A percentile compares a stretch with the other conserved stretches of the same genome.
These are phyloP conservation scores for Zymoseptoria crescenta DNA, from an alignment of 2,329 filamentous ascomycete genomes.

Conservation along the genomic window DNA sequence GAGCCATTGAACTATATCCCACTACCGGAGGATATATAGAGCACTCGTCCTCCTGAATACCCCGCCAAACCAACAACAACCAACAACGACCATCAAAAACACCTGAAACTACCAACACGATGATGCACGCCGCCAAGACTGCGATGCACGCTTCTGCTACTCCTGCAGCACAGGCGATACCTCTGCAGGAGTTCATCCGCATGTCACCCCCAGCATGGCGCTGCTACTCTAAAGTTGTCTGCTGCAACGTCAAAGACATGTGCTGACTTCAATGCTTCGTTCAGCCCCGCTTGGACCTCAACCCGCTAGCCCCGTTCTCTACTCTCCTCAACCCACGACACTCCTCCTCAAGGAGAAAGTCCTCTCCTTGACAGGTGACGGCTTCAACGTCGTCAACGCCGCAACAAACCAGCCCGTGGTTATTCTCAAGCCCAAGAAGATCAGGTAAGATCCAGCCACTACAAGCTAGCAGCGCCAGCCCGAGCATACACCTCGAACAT, in stretches of 20 bases:
- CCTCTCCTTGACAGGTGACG: conserved; percentile 54
- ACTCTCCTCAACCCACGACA: conserved; percentile 31
- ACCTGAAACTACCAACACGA: neutral
- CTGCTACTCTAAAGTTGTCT: too few species aligned
- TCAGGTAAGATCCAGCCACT: conserved; percentile 23
- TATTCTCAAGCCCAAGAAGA: conserved; percentile 29
- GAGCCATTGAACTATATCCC: neutral
- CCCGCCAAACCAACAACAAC: conserved; percentile 2
- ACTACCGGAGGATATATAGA: too few species aligned
- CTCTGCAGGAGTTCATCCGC: conserved; percentile 16
- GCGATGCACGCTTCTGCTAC: neutral
- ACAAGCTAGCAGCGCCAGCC: too few species aligned
- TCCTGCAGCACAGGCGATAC: neutral
- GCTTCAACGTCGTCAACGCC: conserved; percentile 47
- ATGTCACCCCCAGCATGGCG: too few species aligned
- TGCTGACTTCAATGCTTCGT: too few species aligned
- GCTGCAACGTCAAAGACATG: too few species aligned
- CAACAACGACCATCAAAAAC: neutral
- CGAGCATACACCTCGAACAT: too few species aligned
- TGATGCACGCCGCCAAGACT: neutral
- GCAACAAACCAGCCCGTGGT: neutral
- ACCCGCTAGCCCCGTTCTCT: conserved; percentile 19
- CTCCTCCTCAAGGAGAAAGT: conserved; percentile 54
- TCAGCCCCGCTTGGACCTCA: conserved; percentile 24
- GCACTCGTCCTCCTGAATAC: neutral